A percentile compares a stretch with the other conserved stretches of the same genome.
Conservation (phyloP, 305 asterid species). For the Withania somnifera region DNA sequence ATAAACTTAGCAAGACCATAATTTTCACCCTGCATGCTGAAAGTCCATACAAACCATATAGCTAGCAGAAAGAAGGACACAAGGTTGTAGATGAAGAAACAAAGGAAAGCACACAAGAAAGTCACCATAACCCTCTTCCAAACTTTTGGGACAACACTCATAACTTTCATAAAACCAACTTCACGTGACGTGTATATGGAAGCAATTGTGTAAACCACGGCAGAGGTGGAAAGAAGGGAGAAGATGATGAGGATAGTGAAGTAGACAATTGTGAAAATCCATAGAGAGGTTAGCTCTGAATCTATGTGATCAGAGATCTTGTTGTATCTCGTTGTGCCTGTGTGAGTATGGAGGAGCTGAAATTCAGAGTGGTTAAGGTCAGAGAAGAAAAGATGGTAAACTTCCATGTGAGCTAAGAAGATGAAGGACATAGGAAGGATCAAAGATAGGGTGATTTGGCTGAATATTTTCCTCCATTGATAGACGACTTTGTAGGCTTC, state of each 20-base stretch:
- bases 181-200: conserved; percentile 27
- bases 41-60: conserved; percentile 2
- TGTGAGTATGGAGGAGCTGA: conserved; percentile 9
- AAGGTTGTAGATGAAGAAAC: conserved; percentile 17
- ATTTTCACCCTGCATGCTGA: not conserved
- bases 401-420: conserved; percentile 32
- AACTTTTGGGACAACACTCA: conserved; percentile 43
- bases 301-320: conserved; percentile 25
- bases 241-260: conserved; percentile 26
- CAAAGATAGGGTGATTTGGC: conserved; percentile 34
- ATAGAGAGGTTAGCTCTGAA: conserved; percentile 18
- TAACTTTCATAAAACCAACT: conserved; percentile 25
- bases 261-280: conserved; percentile 23
- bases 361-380: conserved; percentile 11
- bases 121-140: conserved; percentile 48
- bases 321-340: conserved; percentile 11
- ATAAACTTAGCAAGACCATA: not conserved
- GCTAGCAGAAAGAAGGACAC: conserved; percentile 2
- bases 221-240: conserved; percentile 51
- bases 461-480: conserved; percentile 33
- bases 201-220: conserved; percentile 48
- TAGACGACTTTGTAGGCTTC: conserved; percentile 37
- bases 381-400: conserved; percentile 18
- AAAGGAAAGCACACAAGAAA: conserved; percentile 24
- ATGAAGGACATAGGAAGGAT: conserved; percentile 46